Evolutionary conservation across 768 basidiomycete genomes (phyloP).

Genomic region (Suillus americanus): DNA sequence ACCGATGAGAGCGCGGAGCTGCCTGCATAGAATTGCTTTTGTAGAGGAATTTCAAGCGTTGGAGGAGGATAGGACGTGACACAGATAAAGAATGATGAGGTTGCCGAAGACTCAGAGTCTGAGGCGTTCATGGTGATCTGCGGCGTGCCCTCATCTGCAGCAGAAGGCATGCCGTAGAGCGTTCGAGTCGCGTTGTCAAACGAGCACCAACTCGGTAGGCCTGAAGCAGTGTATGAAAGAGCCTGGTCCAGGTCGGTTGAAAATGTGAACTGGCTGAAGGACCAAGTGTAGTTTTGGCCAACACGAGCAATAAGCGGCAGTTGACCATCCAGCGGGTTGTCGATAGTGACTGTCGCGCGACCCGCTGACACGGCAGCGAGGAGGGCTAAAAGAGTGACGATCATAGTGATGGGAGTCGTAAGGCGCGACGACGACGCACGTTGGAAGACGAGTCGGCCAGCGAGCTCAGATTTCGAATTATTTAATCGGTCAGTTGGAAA

Average conservation of each 20-base stretch:
- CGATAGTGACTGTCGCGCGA: conserved; percentile 49
- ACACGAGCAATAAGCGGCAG: conserved; percentile 77
- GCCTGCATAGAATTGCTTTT: conserved; percentile 56
- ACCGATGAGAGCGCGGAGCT: conserved; percentile 77
- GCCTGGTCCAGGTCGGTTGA: conserved; percentile 41
- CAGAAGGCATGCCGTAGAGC: conserved; percentile 68
- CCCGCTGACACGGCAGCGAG: conserved; percentile 38
- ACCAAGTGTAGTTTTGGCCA: conserved; percentile 64
- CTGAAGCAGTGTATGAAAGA: conserved; percentile 50
- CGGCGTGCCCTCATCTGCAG: conserved; percentile 60
- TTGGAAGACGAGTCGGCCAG: conserved; percentile 54
- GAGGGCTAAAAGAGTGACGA: conserved; percentile 56
- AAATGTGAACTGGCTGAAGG: conserved; percentile 68
- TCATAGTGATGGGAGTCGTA: conserved; percentile 63
- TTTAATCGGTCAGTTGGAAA: not conserved
- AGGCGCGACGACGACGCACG: conserved; percentile 38
- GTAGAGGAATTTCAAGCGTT: conserved; percentile 50
- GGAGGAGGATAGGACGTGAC: conserved; percentile 57
- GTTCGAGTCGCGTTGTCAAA: conserved; percentile 63
- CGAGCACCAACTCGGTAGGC: conserved; percentile 73
- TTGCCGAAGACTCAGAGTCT: conserved; percentile 49
- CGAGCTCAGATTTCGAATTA: conserved; percentile 43
- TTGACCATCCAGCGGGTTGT: conserved; percentile 67
- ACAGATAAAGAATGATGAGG: conserved; percentile 54
- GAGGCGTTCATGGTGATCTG: conserved; percentile 64